Evolutionary conservation across 1,284 basidiomycete genomes (phyloP), one percentile per base, ranked within the genome.

Genomic region (Singerocomus rubriflavus): DNA sequence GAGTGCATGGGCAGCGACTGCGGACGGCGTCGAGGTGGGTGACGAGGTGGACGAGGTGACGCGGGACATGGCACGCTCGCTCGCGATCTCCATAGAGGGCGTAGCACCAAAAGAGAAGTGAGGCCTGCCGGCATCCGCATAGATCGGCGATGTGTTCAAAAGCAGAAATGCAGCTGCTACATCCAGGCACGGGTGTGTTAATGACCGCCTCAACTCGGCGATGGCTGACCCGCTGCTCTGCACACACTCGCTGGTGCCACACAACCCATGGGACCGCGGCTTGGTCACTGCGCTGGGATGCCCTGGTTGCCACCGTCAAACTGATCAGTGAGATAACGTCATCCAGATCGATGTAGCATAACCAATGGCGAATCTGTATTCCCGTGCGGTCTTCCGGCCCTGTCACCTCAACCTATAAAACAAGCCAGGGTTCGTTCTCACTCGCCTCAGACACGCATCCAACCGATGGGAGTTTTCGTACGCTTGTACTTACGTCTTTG

Each of bases 1-100:
- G 38, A 64, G 59, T 14, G 64, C 76, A 31, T 88, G 86, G 86
- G 73, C 69, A 14, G 74, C 71, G 56, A 85, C 83, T 7, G 59
- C 50, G 16, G 54, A 61, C 8, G 55, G 52, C 34, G 51, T 63
- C 1, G 65, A 68, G 35, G 54, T 59, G 36, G 57, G 54, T 46
- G 59, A 61, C 8, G 72, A 71, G 51, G 59, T 73, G 44, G 73
- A 73, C 11, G 62, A 65, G 45, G 57, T 73, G 34, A 66, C 65
- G 38, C 64, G 61, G 43, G 62, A 65, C 56, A 56, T 70, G 21
- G 69, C 64, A 51, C 61, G 61, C 43, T 52, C 57, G 26, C 60
- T 73, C 41, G 27, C 32, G 2, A 59, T 65, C 42, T 58, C 64
- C 25, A 29, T 49, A 32, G 59, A 51, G 21, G 21, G 21, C 4